Conservation (phyloP, 2,329 filamentous ascomycete species). For the Epichloe hybrida region DNA sequence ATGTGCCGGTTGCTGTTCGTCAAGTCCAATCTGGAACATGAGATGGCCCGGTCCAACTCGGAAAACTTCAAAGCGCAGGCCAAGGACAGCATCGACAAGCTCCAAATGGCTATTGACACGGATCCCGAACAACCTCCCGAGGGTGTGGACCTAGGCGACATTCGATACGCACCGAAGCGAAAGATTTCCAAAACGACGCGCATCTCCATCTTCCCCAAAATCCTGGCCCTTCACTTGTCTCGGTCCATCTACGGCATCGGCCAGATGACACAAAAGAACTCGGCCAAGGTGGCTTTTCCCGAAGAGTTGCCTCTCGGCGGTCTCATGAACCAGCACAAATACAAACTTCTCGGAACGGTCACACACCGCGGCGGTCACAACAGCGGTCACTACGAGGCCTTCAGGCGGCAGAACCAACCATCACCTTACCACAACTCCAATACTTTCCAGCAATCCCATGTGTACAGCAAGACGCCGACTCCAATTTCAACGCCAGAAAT, state of each 20-base stretch:
- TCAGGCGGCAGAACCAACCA: constrained; percentile 69
- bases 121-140: constrained; percentile 69
- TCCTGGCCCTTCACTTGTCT: constrained; percentile 84
- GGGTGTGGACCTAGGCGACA: constrained; percentile 61
- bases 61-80: constrained; percentile 37
- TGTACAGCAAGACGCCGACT: constrained; percentile 53
- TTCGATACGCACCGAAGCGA: constrained; percentile 61
- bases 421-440: constrained; percentile 73
- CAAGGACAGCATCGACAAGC: constrained; percentile 45
- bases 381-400: constrained; percentile 94
- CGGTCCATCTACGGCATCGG: constrained; percentile 79
- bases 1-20: constrained; percentile 80
- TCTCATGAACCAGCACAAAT: constrained; percentile 62
- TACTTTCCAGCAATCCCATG: constrained; percentile 60
- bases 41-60: constrained; percentile 41
- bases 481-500: constrained; percentile 35
- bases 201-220: constrained; percentile 75
- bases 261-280: constrained; percentile 75
- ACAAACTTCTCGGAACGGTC: constrained; percentile 74
- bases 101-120: constrained; percentile 57
- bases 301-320: constrained; percentile 75
- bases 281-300: constrained; percentile 85
- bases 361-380: constrained; percentile 93
- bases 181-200: constrained; percentile 79
- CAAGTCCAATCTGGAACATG: constrained; percentile 45